Base-by-base conservation (phyloP, 495 filamentous ascomycete genomes). In the Aspergillus coremiiformis region DNA sequence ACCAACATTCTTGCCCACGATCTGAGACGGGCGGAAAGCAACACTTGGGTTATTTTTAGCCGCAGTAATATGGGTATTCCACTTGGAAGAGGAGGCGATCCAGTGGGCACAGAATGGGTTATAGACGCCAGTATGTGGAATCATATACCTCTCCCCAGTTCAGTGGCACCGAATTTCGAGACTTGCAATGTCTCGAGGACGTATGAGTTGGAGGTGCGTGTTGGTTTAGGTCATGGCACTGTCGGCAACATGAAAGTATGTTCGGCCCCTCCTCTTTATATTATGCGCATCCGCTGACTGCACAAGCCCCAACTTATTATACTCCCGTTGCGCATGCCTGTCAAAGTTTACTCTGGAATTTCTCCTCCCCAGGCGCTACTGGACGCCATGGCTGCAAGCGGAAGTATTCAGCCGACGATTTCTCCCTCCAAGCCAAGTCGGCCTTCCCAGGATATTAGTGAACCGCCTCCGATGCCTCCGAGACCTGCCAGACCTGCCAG, bases 331-430 rank as follows among this genome's bases (percentile, higher is more conserved):
- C 76, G 83, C 48, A 83, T 96, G 66, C 84, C 84, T 54, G 77
- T 93, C 53, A 72, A 88, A 39, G 80, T 98, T 42, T 95, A 79
- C 67, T 95, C 90, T n/a, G 93, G 93, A 61, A 90, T 96, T 39
- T 70, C 77, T n/a, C 91, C 92, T 0, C 90, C 90, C 3, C 67
- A 76, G 33, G 83, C 82, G 29, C 82, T 96, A 11, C 65, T 95
- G 48, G 79, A 86, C 49, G 82, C 84, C 24, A 83, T 87, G 67
- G 71, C 72, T 43, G 67, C 72, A 20, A 65, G 64, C 37, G 54
- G 58, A 15, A 63, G 68, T 48, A 59, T 58, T 37, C 60, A 66
- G 47, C 46, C 58, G 24, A 58, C 52, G 8, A 62, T 52, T 37
- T 57, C 50, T 32, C 56, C 58, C 32, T 55, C 58, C 8, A 56